Base-by-base conservation (phyloP, 2,329 filamentous ascomycete genomes). In the Alternaria atra region DNA sequence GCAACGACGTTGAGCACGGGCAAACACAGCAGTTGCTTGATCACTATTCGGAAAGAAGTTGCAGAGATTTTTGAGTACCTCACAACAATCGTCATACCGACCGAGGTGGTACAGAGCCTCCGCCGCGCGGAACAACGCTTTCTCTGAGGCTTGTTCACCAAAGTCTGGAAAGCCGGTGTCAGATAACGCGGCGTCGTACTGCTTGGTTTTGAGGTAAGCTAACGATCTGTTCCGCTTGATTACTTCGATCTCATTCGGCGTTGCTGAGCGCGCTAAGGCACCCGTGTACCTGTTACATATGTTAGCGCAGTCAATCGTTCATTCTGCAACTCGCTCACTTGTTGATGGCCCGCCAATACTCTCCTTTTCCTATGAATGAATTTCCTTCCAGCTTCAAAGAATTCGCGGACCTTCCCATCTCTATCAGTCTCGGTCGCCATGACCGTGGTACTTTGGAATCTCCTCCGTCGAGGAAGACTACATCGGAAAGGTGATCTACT, bases 401-500 rank as follows among this genome's bases (percentile, higher is more conserved):
- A 0, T 66, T 53, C 3, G 60, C 68, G 2, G 61, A 62, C n/a
- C 20, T 17, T 6, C 32, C 56, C 12, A 20, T 17, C 2, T 55
- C 53, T 20, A 53, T 20, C 9, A 58, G 13, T 32, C 52, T 55
- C 15, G 58, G 58, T 29, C 55, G 67, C 81, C 81, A 84, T n/a
- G 56, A 47, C 1, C 42, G 25, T 1, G 84, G 84, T 12, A 85
- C 69, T 5, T 70, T 76, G n/a, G 72, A 52, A 40, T 85, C 80
- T 17, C 65, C 46, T 0, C 64, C 52, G 0, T 73, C 53, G 2
- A 86, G 58, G 59, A 76, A 78, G 3, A 81, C 60, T 17, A 87
- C 63, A 57, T 88, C 85, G 15, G 80, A 81, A 15, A 83, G 66
- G 67, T 88, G 85, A 58, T 88, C 85, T 6, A 86, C 82, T 6